Conservation (phyloP, 2,329 filamentous ascomycete genomes). For the Ciborinia camelliae region DNA sequence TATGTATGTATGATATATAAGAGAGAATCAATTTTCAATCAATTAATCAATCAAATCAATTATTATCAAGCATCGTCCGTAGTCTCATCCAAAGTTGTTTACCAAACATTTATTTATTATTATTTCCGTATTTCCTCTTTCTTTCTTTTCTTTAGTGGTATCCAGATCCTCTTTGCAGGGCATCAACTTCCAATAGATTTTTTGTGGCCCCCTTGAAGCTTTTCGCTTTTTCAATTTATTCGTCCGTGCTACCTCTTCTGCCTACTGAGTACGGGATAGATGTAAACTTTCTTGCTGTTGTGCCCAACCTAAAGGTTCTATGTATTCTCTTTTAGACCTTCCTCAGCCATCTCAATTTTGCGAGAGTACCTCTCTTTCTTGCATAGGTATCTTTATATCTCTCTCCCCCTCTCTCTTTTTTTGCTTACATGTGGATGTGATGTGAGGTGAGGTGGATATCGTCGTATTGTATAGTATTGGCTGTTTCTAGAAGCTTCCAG, state of each 20-base stretch:
- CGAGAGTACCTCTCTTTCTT: too few species aligned
- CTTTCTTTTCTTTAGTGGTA: neutral
- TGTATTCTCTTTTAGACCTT: neutral
- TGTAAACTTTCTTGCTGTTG: constrained; percentile 6
- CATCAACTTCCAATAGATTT: constrained; percentile 9
- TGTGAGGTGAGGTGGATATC: neutral
- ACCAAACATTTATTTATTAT: neutral
- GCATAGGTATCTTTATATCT: too few species aligned
- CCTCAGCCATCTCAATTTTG: constrained; percentile 13
- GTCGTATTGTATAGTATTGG: neutral
- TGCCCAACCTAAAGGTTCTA: neutral
- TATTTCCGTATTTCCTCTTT: too few species aligned
- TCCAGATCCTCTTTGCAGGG: constrained; percentile 14
- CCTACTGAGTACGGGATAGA: neutral
- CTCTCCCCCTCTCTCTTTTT: too few species aligned
- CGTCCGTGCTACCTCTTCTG: constrained; percentile 11
- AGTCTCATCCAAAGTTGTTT: neutral
- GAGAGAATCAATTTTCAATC: neutral
- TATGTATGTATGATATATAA: neutral
- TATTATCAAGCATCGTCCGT: neutral
- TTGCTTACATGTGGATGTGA: too few species aligned
- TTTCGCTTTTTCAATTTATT: neutral
- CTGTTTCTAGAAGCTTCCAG: constrained; percentile 10
- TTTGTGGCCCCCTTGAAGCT: constrained; percentile 1
- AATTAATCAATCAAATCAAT: neutral